phyloP scores from a whole-genome alignment of 805 yeast species.

The Blastobotrys parvus region DNA sequence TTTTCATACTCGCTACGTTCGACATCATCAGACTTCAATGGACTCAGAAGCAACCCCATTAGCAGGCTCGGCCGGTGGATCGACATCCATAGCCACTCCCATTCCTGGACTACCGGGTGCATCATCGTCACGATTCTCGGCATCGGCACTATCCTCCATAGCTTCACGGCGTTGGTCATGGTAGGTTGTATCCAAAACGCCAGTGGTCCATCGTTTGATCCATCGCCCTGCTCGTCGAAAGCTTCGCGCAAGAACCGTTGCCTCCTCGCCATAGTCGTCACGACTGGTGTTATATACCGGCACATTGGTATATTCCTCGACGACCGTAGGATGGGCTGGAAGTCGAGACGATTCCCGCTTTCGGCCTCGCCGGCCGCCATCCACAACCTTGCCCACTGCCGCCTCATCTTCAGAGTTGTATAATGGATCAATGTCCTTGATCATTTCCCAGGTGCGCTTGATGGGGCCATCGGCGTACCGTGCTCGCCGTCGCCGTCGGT shows the following conservation, averaged over 20 bases:
- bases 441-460: slow-evolving; percentile 22
- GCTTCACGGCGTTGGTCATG: too few relatives aligned
- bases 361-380: not conserved
- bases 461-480: slow-evolving; percentile 21
- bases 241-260: slow-evolving; percentile 15
- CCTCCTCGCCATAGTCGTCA: slow-evolving; percentile 25
- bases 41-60: too few relatives aligned
- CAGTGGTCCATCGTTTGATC: slow-evolving; percentile 18
- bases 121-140: too few relatives aligned
- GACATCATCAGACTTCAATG: too few relatives aligned
- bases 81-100: too few relatives aligned
- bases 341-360: not conserved
- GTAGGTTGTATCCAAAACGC: not conserved
- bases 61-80: too few relatives aligned
- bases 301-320: not conserved
- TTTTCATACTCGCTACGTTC: too few relatives aligned
- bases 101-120: too few relatives aligned
- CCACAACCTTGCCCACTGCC: slow-evolving; percentile 2
- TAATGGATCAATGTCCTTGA: slow-evolving; percentile 27
- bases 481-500: slow-evolving; percentile 16
- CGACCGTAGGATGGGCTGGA: not conserved
- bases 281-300: slow-evolving; percentile 3
- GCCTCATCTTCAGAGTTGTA: slow-evolving; percentile 29
- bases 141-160: too few relatives aligned
- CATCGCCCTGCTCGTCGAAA: slow-evolving; percentile 22